Evolutionary conservation across 768 basidiomycete genomes (phyloP), one percentile per base, ranked within the genome.

Genomic region (Tylopilus sp.): DNA sequence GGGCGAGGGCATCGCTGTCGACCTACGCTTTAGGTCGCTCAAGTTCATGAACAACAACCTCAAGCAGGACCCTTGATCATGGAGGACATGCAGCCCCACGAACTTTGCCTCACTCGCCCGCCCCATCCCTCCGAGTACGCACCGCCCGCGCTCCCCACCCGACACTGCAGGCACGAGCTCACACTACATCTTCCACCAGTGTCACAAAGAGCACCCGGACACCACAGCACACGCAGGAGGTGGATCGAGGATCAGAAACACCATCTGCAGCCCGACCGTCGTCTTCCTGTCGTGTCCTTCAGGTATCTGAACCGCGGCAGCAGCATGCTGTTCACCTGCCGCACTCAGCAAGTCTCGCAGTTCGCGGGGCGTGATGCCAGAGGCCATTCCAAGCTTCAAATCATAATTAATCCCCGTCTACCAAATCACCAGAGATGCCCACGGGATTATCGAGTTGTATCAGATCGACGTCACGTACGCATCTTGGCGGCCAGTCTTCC

Each of bases 61-160:
- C 48, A 62, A 64, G 59, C 38, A 51, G 17, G 18, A 30, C 41
- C 5, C 36, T 42, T 33, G 40, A 22, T 13, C 13, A 57, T 65
- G 63, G 74, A 76, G 52, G 74, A 75, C 53, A 52, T 54, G 2
- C 74, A 76, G 45, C 72, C 71, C 18, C 74, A 75, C 53, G 72
- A 74, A 53, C 51, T 64, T 6, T 71, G 71, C 41, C 58, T 68
- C 47, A 48, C 64, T 23, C 67, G 69, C 36, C 47, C 7, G 40
- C 61, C 20, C 33, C 15, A 48, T 74, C 3, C 73, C 72, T n/a
- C 4, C 57, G 49, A 15, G 64, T 74, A 21, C 53, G 57, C 22
- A 18, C 42, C 5, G 36, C 48, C 21, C 42, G 26, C 12, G 35
- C 35, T 35, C 43, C 50, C 15, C 35, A 45, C 31, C 48, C 33